These are phyloP conservation scores for Epichloe typhina DNA, from an alignment of 2,329 filamentous ascomycete species.

Conservation along the genomic window DNA sequence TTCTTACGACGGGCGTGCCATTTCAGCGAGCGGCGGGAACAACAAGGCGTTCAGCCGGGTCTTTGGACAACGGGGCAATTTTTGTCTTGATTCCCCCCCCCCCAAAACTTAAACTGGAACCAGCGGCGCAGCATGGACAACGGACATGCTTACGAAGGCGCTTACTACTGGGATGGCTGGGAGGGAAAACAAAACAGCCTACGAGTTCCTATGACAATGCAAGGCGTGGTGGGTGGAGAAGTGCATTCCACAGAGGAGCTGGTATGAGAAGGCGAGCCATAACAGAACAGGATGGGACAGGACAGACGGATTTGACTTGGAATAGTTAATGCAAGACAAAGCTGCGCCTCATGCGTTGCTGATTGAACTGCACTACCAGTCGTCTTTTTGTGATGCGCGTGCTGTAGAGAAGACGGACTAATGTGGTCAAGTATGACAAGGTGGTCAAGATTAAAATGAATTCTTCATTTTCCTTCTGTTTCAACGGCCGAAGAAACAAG, in stretches of 20 bases:
- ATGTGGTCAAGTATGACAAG: too few species aligned
- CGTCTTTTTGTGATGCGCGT: too few species aligned
- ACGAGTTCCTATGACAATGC: constrained; percentile 1
- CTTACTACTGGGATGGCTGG: not conserved
- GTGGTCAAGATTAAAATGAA: too few species aligned
- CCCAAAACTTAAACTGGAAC: not conserved
- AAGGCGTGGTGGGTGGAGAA: not conserved
- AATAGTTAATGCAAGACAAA: too few species aligned
- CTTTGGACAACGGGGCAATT: not conserved
- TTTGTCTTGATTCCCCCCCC: not conserved
- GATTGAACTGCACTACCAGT: too few species aligned
- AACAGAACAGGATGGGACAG: too few species aligned
- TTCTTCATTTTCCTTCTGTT: too few species aligned
- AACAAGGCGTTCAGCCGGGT: not conserved
- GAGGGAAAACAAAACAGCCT: not conserved
- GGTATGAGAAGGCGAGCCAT: not conserved
- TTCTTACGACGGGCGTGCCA: not conserved
- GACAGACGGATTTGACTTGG: not conserved
- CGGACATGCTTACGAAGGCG: not conserved
- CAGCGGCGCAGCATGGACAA: not conserved
- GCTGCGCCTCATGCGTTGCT: too few species aligned
- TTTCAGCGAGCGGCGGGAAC: not conserved
- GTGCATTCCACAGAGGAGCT: constrained; percentile 1
- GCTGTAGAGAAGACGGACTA: too few species aligned
- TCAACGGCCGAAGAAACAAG: too few species aligned